Conservation (phyloP, 2,329 filamentous ascomycete genomes). For the Dichotomopilus funicola region DNA sequence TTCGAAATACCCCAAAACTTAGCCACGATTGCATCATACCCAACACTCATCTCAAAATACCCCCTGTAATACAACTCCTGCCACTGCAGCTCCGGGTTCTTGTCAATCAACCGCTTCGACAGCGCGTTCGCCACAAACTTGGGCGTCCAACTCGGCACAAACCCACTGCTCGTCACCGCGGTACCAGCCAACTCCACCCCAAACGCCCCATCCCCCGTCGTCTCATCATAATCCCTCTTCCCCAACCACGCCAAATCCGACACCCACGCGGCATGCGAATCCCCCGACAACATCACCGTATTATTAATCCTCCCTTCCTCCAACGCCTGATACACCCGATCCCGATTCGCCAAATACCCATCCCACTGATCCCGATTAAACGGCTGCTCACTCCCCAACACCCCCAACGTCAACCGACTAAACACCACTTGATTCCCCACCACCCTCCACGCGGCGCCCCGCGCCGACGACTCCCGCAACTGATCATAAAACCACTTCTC, state of each 20-base stretch:
- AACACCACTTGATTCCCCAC: conserved; percentile 68
- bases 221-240: conserved; percentile 44
- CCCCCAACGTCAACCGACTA: conserved; percentile 31
- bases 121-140: conserved; percentile 44
- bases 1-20: conserved; percentile 58
- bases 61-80: conserved; percentile 67
- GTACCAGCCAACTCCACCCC: conserved; percentile 62
- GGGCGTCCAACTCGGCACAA: conserved; percentile 53
- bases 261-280: conserved; percentile 61
- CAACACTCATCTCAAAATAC: conserved; percentile 60
- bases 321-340: conserved; percentile 61
- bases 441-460: conserved; percentile 64
- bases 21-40: conserved; percentile 51
- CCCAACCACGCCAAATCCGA: conserved; percentile 54
- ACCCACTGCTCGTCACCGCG: conserved; percentile 55
- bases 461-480: conserved; percentile 50
- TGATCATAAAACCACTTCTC: conserved; percentile 67
- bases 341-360: conserved; percentile 63
- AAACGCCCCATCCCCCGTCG: conserved; percentile 48
- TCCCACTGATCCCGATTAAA: conserved; percentile 36
- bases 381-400: conserved; percentile 28
- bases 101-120: conserved; percentile 37
- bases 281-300: conserved; percentile 66
- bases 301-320: conserved; percentile 64
- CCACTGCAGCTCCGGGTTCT: conserved; percentile 64